A percentile compares a stretch with the other conserved stretches of the same genome.
Conservation (phyloP, 2,329 filamentous ascomycete species). For the Pseudophaeomoniella oleicola region DNA sequence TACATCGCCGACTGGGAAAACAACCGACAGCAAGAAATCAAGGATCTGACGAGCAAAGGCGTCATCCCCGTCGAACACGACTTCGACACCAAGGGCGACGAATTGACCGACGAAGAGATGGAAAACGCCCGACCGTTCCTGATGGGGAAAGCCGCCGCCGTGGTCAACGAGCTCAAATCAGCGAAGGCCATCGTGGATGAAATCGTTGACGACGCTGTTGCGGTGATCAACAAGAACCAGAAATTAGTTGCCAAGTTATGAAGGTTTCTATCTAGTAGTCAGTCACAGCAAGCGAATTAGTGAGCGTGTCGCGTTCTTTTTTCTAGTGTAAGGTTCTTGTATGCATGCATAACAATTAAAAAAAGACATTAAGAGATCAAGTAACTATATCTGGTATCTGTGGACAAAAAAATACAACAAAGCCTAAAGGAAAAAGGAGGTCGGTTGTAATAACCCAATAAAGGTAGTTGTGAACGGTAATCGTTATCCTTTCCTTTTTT, state of each 20-base stretch:
- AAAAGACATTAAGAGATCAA: too few species aligned
- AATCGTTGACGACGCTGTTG: constrained; percentile 70
- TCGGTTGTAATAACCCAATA: too few species aligned
- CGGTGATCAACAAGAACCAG: constrained; percentile 53
- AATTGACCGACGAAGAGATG: constrained; percentile 70
- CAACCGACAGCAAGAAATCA: constrained; percentile 80
- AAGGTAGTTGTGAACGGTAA: too few species aligned
- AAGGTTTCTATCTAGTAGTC: neutral
- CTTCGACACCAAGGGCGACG: constrained; percentile 63
- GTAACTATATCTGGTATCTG: too few species aligned
- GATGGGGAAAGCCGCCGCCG: constrained; percentile 94
- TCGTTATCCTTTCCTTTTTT: too few species aligned
- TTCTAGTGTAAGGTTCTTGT: too few species aligned
- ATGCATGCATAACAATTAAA: too few species aligned
- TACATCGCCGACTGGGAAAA: constrained; percentile 97
- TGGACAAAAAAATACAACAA: too few species aligned
- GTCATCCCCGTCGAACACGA: constrained; percentile 89
- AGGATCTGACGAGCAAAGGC: constrained; percentile 77
- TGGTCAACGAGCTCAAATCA: constrained; percentile 81
- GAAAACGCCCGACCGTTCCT: constrained; percentile 83
- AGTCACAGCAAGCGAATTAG: too few species aligned
- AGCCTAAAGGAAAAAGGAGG: too few species aligned
- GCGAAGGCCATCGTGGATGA: constrained; percentile 92
- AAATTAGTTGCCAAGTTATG: constrained; percentile 32
- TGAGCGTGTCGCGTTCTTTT: too few species aligned